These are phyloP conservation scores for Plasmodium chabaudi DNA, from an alignment of 169 alveolate species.

Conservation along the genomic window DNA sequence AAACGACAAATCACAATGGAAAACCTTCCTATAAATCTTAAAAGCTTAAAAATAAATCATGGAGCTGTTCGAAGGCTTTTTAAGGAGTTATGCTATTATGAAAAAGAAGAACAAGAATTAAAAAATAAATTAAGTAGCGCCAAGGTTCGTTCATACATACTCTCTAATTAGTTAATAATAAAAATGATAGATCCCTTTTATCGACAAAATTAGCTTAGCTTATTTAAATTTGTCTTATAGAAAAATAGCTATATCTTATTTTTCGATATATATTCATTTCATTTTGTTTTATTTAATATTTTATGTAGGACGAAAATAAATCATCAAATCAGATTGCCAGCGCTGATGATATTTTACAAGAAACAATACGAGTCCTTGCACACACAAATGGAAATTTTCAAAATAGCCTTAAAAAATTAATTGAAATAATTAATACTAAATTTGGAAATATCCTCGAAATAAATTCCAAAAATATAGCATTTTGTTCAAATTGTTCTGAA, in stretches of 20 bases:
- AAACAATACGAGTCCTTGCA: conserved; percentile 48
- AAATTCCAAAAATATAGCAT: conserved; percentile 6
- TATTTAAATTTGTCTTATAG: not conserved
- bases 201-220: not conserved
- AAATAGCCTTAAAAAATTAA: conserved; percentile 19
- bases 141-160: conserved; percentile 14
- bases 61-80: conserved; percentile 58
- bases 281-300: not conserved
- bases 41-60: conserved; percentile 37
- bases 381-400: conserved; percentile 38
- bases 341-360: conserved; percentile 46
- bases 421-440: conserved; percentile 15
- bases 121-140: conserved; percentile 4
- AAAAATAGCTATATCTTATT: not conserved
- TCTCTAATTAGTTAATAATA: not conserved
- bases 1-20: conserved; percentile 5
- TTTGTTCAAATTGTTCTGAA: conserved; percentile 18
- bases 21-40: conserved; percentile 12
- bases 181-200: not conserved
- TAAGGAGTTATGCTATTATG: conserved; percentile 37
- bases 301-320: conserved; percentile 12
- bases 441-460: conserved; percentile 19
- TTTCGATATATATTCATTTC: not conserved
- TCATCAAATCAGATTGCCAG: not conserved
- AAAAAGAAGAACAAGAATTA: conserved; percentile 49